Conservation (phyloP, 1,139 yeast species). For the Suhomyces anneliseae region DNA sequence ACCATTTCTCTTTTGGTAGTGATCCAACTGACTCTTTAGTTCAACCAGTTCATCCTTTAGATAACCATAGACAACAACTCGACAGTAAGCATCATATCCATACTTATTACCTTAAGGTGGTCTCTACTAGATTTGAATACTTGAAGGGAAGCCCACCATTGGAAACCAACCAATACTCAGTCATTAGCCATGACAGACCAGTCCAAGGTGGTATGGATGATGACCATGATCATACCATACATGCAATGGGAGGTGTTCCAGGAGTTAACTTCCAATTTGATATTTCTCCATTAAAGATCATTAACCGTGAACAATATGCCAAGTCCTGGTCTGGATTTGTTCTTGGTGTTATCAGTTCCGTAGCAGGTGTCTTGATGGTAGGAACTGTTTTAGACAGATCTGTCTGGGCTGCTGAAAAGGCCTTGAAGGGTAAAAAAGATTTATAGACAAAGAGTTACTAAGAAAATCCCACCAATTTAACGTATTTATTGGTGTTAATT, state of each 20-base stretch:
- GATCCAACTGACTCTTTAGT: slow-evolving; percentile 31
- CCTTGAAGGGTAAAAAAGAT: slow-evolving; percentile 70
- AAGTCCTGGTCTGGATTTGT: slow-evolving; percentile 85
- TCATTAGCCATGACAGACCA: slow-evolving; percentile 88
- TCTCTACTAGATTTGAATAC: slow-evolving; percentile 81
- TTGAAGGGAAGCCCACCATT: slow-evolving; percentile 46
- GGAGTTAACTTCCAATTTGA: slow-evolving; percentile 88
- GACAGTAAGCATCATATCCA: slow-evolving; percentile 62
- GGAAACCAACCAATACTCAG: slow-evolving; percentile 92
- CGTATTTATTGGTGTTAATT: too few species aligned
- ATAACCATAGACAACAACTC: slow-evolving; percentile 45
- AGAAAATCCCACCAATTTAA: not conserved
- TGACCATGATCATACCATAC: slow-evolving; percentile 86
- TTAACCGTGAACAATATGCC: slow-evolving; percentile 75
- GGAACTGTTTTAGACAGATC: slow-evolving; percentile 87
- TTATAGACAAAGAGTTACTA: slow-evolving; percentile 18
- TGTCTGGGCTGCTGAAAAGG: slow-evolving; percentile 86
- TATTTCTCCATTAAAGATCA: slow-evolving; percentile 88
- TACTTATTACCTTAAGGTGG: slow-evolving; percentile 84
- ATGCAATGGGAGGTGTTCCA: slow-evolving; percentile 85
- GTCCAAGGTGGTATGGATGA: slow-evolving; percentile 82
- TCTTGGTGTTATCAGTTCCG: slow-evolving; percentile 80
- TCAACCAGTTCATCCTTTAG: slow-evolving; percentile 63
- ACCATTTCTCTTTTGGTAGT: slow-evolving; percentile 83
- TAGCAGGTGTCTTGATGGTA: slow-evolving; percentile 92